Evolutionary conservation across 352 stramenopile species (phyloP).

Genomic region (Globisporangium irregulare): DNA sequence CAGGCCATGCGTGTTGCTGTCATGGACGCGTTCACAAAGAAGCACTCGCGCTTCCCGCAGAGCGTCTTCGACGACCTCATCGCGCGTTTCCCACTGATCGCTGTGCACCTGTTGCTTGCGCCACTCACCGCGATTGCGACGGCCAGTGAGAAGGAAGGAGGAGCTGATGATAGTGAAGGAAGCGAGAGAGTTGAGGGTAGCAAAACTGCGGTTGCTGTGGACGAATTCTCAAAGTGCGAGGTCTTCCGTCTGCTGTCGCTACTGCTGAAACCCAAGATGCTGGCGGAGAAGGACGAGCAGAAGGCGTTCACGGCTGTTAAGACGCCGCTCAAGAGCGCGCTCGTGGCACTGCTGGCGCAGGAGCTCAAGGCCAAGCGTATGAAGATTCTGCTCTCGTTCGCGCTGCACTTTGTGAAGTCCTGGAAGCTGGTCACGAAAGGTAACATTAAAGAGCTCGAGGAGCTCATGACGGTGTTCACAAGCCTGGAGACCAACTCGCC

Average conservation of each 20-base stretch:
- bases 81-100: slow-evolving; percentile 45
- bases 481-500: slow-evolving; percentile 56
- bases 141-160: slow-evolving; percentile 17
- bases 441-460: slow-evolving; percentile 26
- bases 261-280: slow-evolving; percentile 51
- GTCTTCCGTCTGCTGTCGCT: slow-evolving; percentile 71
- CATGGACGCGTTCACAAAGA: slow-evolving; percentile 75
- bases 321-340: slow-evolving; percentile 34
- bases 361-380: slow-evolving; percentile 76
- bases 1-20: slow-evolving; percentile 32
- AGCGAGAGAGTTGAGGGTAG: not conserved
- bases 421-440: slow-evolving; percentile 32
- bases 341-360: slow-evolving; percentile 40
- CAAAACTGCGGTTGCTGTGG: slow-evolving; percentile 27
- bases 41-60: slow-evolving; percentile 75
- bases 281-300: slow-evolving; percentile 35
- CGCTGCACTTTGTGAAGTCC: slow-evolving; percentile 65
- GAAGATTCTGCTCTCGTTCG: slow-evolving; percentile 65
- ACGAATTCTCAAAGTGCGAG: slow-evolving; percentile 80
- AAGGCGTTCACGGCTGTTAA: slow-evolving; percentile 34
- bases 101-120: slow-evolving; percentile 53
- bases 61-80: slow-evolving; percentile 67
- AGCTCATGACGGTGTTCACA: slow-evolving; percentile 41
- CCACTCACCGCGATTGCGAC: slow-evolving; percentile 48
- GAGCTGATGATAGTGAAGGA: not conserved